Evolutionary conservation across 2,329 filamentous ascomycete genomes (phyloP).

Genomic region (Fonsecaea pugnacius): DNA sequence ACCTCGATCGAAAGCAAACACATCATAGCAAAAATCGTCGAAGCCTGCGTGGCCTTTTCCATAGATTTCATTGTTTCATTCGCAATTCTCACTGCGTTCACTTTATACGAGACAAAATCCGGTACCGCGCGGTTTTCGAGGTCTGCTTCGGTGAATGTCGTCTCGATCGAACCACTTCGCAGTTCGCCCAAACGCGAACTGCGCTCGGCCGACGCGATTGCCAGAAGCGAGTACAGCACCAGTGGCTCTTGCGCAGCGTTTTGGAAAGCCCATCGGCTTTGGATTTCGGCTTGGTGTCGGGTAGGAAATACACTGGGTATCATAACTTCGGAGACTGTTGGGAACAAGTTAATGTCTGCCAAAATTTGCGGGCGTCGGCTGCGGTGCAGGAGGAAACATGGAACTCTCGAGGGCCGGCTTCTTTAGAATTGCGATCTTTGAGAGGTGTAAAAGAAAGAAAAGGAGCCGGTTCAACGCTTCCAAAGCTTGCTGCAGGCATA

Average conservation of each 20-base stretch:
- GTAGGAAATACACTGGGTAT: slow-evolving; percentile 25
- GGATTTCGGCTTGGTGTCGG: slow-evolving; percentile 23
- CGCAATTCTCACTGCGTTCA: slow-evolving; percentile 25
- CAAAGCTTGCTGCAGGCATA: neutral
- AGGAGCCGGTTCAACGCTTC: neutral
- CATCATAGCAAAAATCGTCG: slow-evolving; percentile 29
- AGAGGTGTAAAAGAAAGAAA: neutral
- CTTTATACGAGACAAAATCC: slow-evolving; percentile 28
- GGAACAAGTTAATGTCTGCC: slow-evolving; percentile 5
- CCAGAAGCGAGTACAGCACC: slow-evolving; percentile 24
- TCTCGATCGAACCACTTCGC: slow-evolving; percentile 23
- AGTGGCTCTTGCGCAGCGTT: slow-evolving; percentile 24
- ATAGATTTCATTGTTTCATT: slow-evolving; percentile 27
- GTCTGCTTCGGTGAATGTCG: slow-evolving; percentile 26
- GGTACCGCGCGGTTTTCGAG: slow-evolving; percentile 24
- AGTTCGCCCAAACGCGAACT: slow-evolving; percentile 22
- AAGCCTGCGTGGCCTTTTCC: slow-evolving; percentile 25
- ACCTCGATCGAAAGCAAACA: slow-evolving; percentile 28
- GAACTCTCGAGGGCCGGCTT: neutral
- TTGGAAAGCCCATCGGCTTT: slow-evolving; percentile 28
- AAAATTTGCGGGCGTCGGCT: neutral
- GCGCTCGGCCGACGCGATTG: slow-evolving; percentile 21
- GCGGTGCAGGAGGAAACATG: neutral
- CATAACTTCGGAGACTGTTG: slow-evolving; percentile 29
- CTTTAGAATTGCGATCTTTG: neutral